Evolutionary conservation across 768 basidiomycete genomes (phyloP), one percentile per base, ranked within the genome.

Genomic region (Rhodotorula diobovata): DNA sequence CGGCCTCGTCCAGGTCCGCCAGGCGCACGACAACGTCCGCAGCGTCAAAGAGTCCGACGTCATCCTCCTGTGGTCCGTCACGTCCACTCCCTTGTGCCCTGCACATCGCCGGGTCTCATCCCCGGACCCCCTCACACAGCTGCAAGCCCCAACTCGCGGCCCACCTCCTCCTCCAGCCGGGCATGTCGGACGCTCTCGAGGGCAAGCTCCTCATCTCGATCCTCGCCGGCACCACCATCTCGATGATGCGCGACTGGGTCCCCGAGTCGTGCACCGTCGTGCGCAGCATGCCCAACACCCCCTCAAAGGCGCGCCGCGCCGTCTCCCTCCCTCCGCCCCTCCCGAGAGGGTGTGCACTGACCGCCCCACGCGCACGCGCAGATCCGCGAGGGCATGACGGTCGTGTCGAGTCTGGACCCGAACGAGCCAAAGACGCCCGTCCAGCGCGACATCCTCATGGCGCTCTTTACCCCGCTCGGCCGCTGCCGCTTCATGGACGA

Each of bases 351-450:
- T 12, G n/a, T 9, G 35, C 34, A 25, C 23, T 41, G 37, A 41
- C 56, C 5, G 8, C 2, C 15, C 37, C 15, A 18, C 9, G 46
- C 21, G 20, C 20, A 8, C 23, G 4, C 37, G 21, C 74, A 99
- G 96, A 98, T 99, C 79, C 89, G 96, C 32, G 95, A 98, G 82
- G 96, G 96, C 68, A 98, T 99, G 96, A 97, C 94, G 2, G 88
- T 96, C 51, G 85, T 98, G 66, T 90, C 90, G 46, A 88, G 85
- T 23, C 84, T 95, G 50, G 86, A 87, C 10, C 76, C 82, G 6
- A 23, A 84, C 84, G 55, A 67, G 45, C 76, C 81, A 30, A 80
- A 85, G 53, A 80, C 83, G n/a, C 87, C 87, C 50, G 82, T 85
- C 20, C 87, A 91, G 79, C 85, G 85, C 60, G 81, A 82, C 18